Base-by-base conservation (phyloP, 2,329 filamentous ascomycete genomes). In the Fusarium beomiforme region DNA sequence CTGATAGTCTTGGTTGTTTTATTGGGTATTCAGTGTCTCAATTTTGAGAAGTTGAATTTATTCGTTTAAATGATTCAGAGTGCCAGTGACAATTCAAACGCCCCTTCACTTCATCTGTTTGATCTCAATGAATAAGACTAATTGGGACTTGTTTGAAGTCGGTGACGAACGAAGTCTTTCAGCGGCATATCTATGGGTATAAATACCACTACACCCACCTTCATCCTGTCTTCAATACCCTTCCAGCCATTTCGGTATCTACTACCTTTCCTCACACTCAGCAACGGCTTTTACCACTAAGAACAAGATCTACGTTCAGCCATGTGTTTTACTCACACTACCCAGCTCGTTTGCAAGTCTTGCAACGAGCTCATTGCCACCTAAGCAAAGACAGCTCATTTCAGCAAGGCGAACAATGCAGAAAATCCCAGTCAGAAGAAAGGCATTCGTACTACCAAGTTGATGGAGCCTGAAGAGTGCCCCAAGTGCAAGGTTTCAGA, bases 301-400 rank as follows among this genome's bases (percentile, higher is more conserved):
- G 2, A 29, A 9, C 6, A 54, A 19, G 13, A 36, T 14, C n/a
- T 44, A 0, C 0, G 2, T n/a, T 44, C 8, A 37, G 5, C 16
- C n/a, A 54, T 54, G 51, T 54, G 51, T 11, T 54, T 54, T 23
- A 54, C 29, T 44, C 51, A 54, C 36, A 54, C 26, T 7, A 54
- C 26, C 6, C 37, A 24, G 8, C 26, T 31, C 8, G 37, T 31
- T 16, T 54, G 51, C n/a, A 29, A 23, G 3, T 23, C 9, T 23
- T 54, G 51, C 26, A 21, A n/a, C 6, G 26, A 44, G 13, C 36
- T 23, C 29, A 19, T 4, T 16, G 6, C n/a, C 19, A 41, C 19
- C 16, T 11, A 44, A 1, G 17, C 37, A 33, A 31, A 29, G 14
- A 53, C 24, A 33, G 37, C 51, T 9, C 17, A 12, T 14, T 55